Conservation (phyloP, 2,329 filamentous ascomycete genomes). For the Colletotrichum sansevieriae region DNA sequence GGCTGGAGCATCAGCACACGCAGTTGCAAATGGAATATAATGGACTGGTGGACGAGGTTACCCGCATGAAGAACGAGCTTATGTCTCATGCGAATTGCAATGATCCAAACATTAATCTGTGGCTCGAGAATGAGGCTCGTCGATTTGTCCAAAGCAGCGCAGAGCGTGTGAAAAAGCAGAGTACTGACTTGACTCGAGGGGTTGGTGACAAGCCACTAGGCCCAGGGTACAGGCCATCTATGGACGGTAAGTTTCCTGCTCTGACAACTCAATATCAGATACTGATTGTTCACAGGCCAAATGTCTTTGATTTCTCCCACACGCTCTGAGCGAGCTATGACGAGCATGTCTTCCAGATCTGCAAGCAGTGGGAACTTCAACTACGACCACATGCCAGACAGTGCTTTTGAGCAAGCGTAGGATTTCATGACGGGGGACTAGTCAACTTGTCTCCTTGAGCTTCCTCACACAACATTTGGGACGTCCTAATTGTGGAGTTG, state of each 20-base stretch:
- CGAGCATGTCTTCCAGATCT: constrained; percentile 39
- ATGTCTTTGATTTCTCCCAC: constrained; percentile 39
- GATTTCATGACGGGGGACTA: neutral
- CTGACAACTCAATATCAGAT: neutral
- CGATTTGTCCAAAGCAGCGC: constrained; percentile 58
- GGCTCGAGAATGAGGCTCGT: constrained; percentile 66
- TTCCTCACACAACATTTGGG: neutral
- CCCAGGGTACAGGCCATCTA: constrained; percentile 24
- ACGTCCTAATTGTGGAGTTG: constrained; percentile 23
- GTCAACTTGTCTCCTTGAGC: neutral
- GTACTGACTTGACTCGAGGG: constrained; percentile 26
- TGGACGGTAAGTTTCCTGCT: constrained; percentile 38
- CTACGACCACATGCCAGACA: constrained; percentile 55
- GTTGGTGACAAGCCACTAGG: constrained; percentile 25
- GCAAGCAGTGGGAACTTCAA: constrained; percentile 47
- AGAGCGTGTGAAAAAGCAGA: constrained; percentile 44
- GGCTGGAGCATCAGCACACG: constrained; percentile 59
- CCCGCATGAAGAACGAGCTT: constrained; percentile 62
- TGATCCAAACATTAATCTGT: constrained; percentile 65
- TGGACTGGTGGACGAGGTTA: constrained; percentile 58
- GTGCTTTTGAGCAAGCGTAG: constrained; percentile 46
- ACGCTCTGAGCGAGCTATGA: constrained; percentile 23
- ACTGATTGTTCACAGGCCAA: constrained; percentile 23
- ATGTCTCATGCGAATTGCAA: constrained; percentile 67
- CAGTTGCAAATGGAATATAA: constrained; percentile 59